Evolutionary conservation across 768 basidiomycete genomes (phyloP).

Genomic region (Galerina marginata): DNA sequence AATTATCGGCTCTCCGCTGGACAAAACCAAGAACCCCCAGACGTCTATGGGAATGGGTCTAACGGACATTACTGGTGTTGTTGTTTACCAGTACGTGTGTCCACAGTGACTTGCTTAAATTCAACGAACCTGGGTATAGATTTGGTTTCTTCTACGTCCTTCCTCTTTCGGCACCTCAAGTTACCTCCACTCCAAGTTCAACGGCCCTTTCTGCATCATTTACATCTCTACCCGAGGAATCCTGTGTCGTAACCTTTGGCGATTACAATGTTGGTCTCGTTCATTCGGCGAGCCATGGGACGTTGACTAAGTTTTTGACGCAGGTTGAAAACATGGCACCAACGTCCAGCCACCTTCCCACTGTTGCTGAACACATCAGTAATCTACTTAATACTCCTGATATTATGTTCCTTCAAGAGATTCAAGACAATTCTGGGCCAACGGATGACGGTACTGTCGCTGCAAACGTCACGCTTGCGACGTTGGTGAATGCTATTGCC

Average conservation of each 20-base stretch:
- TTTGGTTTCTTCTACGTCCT: constrained; percentile 63
- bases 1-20: constrained; percentile 58
- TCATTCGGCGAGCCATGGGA: not conserved
- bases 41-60: constrained; percentile 52
- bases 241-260: constrained; percentile 56
- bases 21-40: constrained; percentile 55
- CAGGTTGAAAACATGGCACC: constrained; percentile 65
- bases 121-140: constrained; percentile 22
- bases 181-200: constrained; percentile 44
- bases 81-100: constrained; percentile 53
- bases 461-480: constrained; percentile 57
- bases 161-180: constrained; percentile 57
- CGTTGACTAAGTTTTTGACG: not conserved
- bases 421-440: constrained; percentile 62
- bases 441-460: constrained; percentile 57
- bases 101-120: not conserved
- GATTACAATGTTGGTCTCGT: constrained; percentile 58
- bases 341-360: constrained; percentile 49
- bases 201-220: constrained; percentile 46
- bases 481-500: constrained; percentile 54
- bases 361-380: constrained; percentile 59
- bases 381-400: constrained; percentile 56
- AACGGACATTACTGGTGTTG: constrained; percentile 58
- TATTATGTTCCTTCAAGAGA: constrained; percentile 67
- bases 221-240: constrained; percentile 33